Evolutionary conservation across 176 grass and related monocot genomes (phyloP).

Genomic region (Ensete ventricosum): DNA sequence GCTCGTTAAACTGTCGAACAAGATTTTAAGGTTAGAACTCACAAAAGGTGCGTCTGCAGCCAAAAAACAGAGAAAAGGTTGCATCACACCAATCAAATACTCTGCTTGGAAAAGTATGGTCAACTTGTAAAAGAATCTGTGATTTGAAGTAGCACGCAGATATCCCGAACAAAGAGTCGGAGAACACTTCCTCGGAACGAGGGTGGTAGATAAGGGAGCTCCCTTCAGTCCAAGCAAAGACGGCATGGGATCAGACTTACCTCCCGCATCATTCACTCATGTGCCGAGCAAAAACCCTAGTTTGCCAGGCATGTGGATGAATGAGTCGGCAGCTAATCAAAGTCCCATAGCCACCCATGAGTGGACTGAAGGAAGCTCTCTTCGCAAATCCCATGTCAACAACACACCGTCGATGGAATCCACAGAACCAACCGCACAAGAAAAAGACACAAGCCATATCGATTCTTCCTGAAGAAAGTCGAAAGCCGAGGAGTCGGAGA

Average conservation of each 20-base stretch:
- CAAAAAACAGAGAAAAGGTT: no score
- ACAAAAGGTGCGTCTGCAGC: no score
- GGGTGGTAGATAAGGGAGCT: conserved; percentile 42
- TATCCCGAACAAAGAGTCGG: no score
- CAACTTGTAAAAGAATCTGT: no score
- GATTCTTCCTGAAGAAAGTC: not conserved
- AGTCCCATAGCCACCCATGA: conserved; percentile 48
- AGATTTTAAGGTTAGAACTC: no score
- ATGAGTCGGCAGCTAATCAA: conserved; percentile 86
- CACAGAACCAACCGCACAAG: not conserved
- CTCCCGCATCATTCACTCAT: conserved; percentile 75
- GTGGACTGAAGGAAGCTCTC: conserved; percentile 96
- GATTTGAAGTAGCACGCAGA: no score
- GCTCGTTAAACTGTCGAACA: no score
- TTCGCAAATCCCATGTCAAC: not conserved
- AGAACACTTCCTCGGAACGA: no score
- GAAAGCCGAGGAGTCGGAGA: no score
- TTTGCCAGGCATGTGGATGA: conserved; percentile 37
- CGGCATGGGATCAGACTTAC: conserved; percentile 40
- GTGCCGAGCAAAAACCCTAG: conserved; percentile 30
- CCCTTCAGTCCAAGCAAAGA: conserved; percentile 93
- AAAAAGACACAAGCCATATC: not conserved
- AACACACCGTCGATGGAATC: not conserved
- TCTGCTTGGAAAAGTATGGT: no score
- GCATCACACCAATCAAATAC: no score